phyloP scores from a whole-genome alignment of 768 basidiomycete species.

The Xerocomellus chrysenteron region DNA sequence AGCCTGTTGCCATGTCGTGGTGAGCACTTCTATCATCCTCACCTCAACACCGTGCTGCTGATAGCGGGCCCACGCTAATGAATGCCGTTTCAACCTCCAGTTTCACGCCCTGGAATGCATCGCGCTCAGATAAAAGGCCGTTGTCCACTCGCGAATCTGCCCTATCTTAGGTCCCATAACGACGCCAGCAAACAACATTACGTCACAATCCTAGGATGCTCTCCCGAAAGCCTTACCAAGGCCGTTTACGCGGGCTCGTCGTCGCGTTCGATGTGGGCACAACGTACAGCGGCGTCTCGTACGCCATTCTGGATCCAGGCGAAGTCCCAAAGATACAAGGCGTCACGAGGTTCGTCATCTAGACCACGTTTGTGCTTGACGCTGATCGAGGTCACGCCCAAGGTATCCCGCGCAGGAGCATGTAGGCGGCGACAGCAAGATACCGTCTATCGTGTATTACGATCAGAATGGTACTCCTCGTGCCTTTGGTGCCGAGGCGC shows the following conservation, averaged over 20 bases:
- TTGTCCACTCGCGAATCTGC: neutral
- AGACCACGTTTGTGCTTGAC: neutral
- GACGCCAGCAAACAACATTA: conserved; percentile 6
- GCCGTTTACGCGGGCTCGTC: conserved; percentile 36
- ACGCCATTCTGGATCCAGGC: conserved; percentile 42
- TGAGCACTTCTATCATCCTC: neutral
- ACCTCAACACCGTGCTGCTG: conserved; percentile 16
- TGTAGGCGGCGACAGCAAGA: conserved; percentile 45
- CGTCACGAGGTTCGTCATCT: conserved; percentile 30
- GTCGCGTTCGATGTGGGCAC: conserved; percentile 43
- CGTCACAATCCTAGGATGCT: conserved; percentile 27
- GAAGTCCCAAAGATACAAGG: conserved; percentile 37
- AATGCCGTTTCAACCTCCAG: conserved; percentile 6
- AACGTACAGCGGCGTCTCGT: conserved; percentile 41
- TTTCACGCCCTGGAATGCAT: neutral
- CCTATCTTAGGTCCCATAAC: neutral
- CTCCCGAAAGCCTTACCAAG: conserved; percentile 38
- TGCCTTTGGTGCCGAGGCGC: conserved; percentile 47
- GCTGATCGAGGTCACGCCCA: conserved; percentile 2
- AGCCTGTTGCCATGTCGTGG: conserved; percentile 2
- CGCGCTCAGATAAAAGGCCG: conserved; percentile 22
- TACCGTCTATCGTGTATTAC: conserved; percentile 50
- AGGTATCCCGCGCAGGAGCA: conserved; percentile 45
- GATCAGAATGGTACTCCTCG: conserved; percentile 38
- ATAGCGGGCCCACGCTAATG: conserved; percentile 3